Conservation (phyloP, 768 basidiomycete genomes). For the Trametes sanguinea region DNA sequence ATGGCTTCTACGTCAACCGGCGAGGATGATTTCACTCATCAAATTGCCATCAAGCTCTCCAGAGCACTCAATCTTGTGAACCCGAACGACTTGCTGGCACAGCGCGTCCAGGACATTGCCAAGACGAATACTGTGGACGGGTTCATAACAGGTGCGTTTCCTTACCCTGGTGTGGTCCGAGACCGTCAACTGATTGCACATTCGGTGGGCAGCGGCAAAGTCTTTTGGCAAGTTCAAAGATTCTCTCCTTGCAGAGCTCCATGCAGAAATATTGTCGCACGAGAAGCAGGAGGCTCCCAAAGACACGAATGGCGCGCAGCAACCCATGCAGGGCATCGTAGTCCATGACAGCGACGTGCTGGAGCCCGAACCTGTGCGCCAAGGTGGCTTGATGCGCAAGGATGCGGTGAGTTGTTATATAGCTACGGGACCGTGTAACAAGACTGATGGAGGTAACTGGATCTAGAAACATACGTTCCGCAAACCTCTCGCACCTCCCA, state of each 20-base stretch:
- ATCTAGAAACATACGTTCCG: slow-evolving; percentile 79
- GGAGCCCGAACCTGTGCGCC: slow-evolving; percentile 73
- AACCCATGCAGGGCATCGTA: slow-evolving; percentile 74
- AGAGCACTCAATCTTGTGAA: slow-evolving; percentile 77
- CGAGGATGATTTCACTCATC: slow-evolving; percentile 58
- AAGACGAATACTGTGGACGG: slow-evolving; percentile 62
- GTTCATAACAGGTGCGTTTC: slow-evolving; percentile 64
- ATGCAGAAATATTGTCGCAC: slow-evolving; percentile 77
- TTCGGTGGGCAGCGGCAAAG: slow-evolving; percentile 54
- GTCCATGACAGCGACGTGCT: slow-evolving; percentile 82
- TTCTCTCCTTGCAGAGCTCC: slow-evolving; percentile 74
- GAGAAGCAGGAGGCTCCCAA: slow-evolving; percentile 63
- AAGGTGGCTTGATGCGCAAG: slow-evolving; percentile 75
- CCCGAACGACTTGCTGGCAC: slow-evolving; percentile 81
- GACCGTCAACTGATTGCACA: not conserved
- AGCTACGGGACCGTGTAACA: not conserved
- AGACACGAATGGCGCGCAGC: slow-evolving; percentile 27
- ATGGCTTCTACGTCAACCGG: slow-evolving; percentile 19
- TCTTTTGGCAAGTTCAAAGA: slow-evolving; percentile 87
- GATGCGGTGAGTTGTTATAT: slow-evolving; percentile 50
- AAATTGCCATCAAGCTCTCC: slow-evolving; percentile 77
- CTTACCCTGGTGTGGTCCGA: not conserved
- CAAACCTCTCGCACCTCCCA: slow-evolving; percentile 71
- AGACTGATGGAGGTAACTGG: not conserved
- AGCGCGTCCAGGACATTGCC: slow-evolving; percentile 78